Base-by-base conservation (phyloP, 352 stramenopile species). In the Phytophthora pisi region DNA sequence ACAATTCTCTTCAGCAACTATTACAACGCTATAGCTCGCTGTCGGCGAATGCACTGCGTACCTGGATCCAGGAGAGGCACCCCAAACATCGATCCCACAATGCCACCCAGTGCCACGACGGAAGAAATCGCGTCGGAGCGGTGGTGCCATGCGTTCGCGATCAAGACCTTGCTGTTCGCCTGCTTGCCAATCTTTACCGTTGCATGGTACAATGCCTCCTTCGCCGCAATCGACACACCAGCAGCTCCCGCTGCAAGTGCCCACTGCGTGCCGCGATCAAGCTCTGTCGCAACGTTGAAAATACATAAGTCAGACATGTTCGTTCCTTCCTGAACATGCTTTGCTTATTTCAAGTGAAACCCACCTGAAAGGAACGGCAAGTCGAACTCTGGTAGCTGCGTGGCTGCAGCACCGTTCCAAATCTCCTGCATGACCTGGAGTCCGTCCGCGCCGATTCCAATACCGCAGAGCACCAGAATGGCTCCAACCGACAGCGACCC, bases 101-200 rank as follows among this genome's bases (percentile, higher is more conserved):
- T 95, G 16, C 87, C 87, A 58, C 82, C 81, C 5, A 97, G 63
- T 2, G 91, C 90, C 1, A 97, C 84, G 16, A 97, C 67, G 0
- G 91, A 97, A n/a, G 91, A 97, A 43, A 97, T 92, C 2, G 91
- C 89, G 47, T 97, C 91, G 1, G 89, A 96, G 13, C 91, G 89
- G 58, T 97, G 91, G 58, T 99, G 97, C 96, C 96, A 99, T 6
- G 97, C 97, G 84, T 99, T 99, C 15, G 97, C 97, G 64, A 99
- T 98, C 42, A 99, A 78, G 18, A 99, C 93, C 59, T 96, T 96
- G 61, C 93, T 98, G 67, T 98, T 98, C 11, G 96, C 72, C 31
- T 88, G 72, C 72, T 98, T 86, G 8, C 92, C 97, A 11, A 99
- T 94, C 30, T 79, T 81, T 15, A 95, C 88, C 0, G 97, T 99